These are phyloP conservation scores for Cryoendolithus antarcticus DNA, from an alignment of 2,329 filamentous ascomycete genomes.

Conservation along the genomic window DNA sequence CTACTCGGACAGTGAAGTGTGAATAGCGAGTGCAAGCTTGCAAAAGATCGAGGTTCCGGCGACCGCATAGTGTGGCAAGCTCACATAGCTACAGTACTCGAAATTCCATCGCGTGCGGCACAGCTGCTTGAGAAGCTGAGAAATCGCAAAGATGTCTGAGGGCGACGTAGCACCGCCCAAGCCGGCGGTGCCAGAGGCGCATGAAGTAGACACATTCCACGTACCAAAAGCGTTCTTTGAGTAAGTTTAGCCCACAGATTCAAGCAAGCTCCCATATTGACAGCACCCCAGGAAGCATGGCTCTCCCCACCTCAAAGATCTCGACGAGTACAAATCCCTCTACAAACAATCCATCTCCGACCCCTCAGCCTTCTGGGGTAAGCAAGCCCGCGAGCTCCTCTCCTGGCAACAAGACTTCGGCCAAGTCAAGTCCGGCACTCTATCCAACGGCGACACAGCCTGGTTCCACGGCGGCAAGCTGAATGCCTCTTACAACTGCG, in stretches of 20 bases:
- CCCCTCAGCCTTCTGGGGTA: conserved; percentile 82
- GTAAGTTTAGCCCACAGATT: conserved; percentile 14
- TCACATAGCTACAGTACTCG: no score
- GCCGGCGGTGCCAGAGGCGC: conserved; percentile 58
- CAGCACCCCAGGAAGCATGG: conserved; percentile 40
- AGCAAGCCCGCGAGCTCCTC: conserved; percentile 73
- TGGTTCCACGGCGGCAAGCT: conserved; percentile 93
- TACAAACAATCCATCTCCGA: conserved; percentile 79
- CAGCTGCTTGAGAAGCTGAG: no score
- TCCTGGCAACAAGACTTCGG: conserved; percentile 86
- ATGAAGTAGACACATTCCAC: conserved; percentile 61
- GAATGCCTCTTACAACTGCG: conserved; percentile 94
- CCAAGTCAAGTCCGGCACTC: conserved; percentile 68
- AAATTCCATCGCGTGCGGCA: no score
- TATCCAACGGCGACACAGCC: conserved; percentile 69
- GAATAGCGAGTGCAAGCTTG: no score
- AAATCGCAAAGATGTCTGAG: conserved; percentile 30
- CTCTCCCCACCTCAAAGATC: conserved; percentile 45
- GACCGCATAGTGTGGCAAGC: no score
- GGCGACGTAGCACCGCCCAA: conserved; percentile 27
- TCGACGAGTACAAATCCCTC: conserved; percentile 51
- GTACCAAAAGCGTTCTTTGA: conserved; percentile 44
- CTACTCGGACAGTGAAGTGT: no score
- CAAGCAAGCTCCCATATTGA: conserved; percentile 10
- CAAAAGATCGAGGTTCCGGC: no score